These are phyloP conservation scores for Xylaria acuta DNA, from an alignment of 495 filamentous ascomycete genomes.

Conservation along the genomic window DNA sequence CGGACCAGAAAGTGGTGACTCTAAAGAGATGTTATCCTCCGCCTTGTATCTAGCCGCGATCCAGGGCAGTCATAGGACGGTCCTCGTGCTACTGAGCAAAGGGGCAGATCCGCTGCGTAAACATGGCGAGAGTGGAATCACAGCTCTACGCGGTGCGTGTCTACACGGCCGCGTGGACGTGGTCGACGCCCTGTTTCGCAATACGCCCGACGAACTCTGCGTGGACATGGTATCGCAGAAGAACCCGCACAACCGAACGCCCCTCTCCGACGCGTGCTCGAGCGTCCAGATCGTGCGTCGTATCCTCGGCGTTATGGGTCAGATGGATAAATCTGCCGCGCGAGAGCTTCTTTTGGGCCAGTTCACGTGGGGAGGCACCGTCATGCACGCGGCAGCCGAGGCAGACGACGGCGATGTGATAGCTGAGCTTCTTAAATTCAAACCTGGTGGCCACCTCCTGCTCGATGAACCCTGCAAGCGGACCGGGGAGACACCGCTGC, in stretches of 20 bases:
- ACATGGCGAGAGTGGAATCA: background rate
- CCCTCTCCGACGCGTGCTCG: background rate
- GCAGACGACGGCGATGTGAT: background rate
- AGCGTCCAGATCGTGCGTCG: background rate
- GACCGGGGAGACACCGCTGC: background rate
- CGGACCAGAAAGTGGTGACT: background rate
- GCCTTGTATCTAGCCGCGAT: conserved; percentile 9
- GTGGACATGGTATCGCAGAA: background rate
- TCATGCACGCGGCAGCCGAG: background rate
- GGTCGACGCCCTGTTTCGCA: background rate
- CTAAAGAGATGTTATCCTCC: background rate
- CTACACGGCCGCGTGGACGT: background rate
- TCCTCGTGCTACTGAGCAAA: background rate
- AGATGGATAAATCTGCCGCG: background rate
- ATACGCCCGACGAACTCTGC: background rate
- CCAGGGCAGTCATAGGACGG: conserved; percentile 2
- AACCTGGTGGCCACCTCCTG: background rate
- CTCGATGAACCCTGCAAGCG: background rate
- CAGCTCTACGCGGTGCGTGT: background rate
- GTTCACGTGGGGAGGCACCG: background rate
- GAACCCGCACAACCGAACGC: background rate
- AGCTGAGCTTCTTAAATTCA: background rate
- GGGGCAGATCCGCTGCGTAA: conserved; percentile 1
- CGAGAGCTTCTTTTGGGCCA: background rate
- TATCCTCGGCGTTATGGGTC: background rate